Percentiles rank a stretch among this genome's conserved stretches.
phyloP scores from a whole-genome alignment of 1,284 basidiomycete genomes.

The Marasmius sp. region DNA sequence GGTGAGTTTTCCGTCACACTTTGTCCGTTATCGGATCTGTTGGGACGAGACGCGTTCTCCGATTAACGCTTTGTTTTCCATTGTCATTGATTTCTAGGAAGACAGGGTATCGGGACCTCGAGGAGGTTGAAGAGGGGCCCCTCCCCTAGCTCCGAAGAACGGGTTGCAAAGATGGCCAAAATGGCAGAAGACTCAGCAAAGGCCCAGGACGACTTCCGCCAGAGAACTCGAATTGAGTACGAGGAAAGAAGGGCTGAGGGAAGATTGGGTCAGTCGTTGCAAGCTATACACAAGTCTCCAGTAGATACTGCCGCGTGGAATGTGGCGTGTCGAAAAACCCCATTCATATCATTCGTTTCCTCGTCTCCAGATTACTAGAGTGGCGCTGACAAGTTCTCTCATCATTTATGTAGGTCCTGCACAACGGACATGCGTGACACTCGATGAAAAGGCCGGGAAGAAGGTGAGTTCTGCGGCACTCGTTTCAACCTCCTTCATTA shows the following conservation, averaged over 20 bases:
- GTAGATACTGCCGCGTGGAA: no score
- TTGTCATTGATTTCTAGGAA: conserved; percentile 46
- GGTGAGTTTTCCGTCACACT: conserved; percentile 42
- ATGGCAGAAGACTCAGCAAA: conserved; percentile 60
- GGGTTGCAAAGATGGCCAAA: conserved; percentile 73
- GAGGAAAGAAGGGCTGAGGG: conserved; percentile 72
- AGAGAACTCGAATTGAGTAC: conserved; percentile 67
- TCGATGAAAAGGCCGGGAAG: conserved; percentile 71
- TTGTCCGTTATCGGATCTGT: neutral
- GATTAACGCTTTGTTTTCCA: conserved; percentile 1
- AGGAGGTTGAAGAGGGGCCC: conserved; percentile 55
- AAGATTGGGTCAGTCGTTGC: conserved; percentile 42
- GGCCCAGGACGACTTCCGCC: conserved; percentile 51
- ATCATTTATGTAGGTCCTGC: conserved; percentile 40
- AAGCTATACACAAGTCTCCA: no score
- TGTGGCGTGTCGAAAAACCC: no score
- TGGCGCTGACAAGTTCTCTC: neutral
- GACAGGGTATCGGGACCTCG: conserved; percentile 64
- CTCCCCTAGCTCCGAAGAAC: conserved; percentile 61
- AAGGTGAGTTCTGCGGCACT: conserved; percentile 42
- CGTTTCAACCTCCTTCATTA: neutral
- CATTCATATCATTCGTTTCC: neutral
- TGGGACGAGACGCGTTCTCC: neutral
- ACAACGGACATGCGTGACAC: conserved; percentile 65
- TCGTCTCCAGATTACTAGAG: no score